Evolutionary conservation across 768 basidiomycete species (phyloP).

Genomic region (Suillus bovinus): DNA sequence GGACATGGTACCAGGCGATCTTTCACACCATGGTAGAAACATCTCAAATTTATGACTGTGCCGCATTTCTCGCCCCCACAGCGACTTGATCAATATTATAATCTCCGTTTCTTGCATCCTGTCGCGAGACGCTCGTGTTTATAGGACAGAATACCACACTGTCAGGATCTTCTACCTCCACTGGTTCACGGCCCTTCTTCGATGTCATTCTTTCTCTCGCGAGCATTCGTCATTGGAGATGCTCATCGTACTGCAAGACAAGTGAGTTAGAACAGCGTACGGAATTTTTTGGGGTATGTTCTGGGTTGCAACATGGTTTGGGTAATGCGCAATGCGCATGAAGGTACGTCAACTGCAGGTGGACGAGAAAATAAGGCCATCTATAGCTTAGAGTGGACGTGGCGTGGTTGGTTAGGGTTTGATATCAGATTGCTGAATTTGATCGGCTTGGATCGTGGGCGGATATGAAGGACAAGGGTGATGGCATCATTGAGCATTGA

Average conservation of each 20-base stretch:
- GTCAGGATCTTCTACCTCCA: background rate
- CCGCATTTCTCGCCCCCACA: background rate
- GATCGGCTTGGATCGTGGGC: background rate
- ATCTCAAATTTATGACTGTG: background rate
- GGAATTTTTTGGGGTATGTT: background rate
- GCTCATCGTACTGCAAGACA: conserved; percentile 12
- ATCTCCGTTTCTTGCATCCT: conserved; percentile 38
- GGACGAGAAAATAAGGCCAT: background rate
- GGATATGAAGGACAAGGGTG: background rate
- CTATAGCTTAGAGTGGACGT: background rate
- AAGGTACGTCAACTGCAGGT: background rate
- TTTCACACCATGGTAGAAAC: conserved; percentile 21
- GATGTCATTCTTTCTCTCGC: conserved; percentile 27
- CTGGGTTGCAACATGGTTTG: background rate
- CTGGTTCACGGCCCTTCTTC: conserved; percentile 11
- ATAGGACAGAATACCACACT: conserved; percentile 33
- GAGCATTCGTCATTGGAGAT: conserved; percentile 35
- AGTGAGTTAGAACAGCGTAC: background rate
- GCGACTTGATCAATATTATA: no score
- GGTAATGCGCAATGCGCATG: background rate
- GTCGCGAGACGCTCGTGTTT: conserved; percentile 35
- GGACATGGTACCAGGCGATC: conserved; percentile 26
- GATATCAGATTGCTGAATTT: background rate
- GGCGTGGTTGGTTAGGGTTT: background rate
- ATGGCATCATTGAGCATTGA: background rate